Conservation (phyloP, 2,329 filamentous ascomycete genomes). For the Pseudonectria foliicola region DNA sequence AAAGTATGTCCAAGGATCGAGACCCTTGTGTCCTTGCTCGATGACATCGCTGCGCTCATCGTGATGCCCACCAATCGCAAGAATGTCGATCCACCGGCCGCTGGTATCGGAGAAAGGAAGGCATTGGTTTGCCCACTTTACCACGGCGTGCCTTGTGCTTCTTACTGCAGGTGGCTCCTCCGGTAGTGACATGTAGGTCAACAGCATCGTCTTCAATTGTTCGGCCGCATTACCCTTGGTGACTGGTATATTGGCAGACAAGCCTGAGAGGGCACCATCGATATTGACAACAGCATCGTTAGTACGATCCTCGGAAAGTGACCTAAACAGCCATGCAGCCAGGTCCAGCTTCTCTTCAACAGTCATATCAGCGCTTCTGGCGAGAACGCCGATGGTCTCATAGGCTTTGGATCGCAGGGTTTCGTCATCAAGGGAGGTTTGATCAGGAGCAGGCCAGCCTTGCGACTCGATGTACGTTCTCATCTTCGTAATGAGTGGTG, state of each 20-base stretch:
- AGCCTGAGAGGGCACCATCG: conserved; percentile 76
- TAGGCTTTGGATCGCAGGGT: conserved; percentile 74
- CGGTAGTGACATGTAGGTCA: conserved; percentile 57
- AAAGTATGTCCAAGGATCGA: conserved; percentile 58
- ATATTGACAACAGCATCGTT: conserved; percentile 77
- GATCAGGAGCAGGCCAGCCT: conserved; percentile 69
- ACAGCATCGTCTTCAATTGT: conserved; percentile 47
- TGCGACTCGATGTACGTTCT: conserved; percentile 68
- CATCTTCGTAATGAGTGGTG: conserved; percentile 60
- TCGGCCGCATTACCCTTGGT: conserved; percentile 23
- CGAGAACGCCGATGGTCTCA: conserved; percentile 80
- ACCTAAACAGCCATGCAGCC: conserved; percentile 72
- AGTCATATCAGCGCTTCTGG: conserved; percentile 55
- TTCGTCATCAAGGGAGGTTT: conserved; percentile 51
- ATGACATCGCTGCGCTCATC: conserved; percentile 73
- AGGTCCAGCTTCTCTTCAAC: conserved; percentile 46
- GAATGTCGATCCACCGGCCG: conserved; percentile 80
- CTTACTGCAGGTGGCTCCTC: conserved; percentile 49
- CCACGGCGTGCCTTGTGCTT: conserved; percentile 72
- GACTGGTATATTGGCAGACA: conserved; percentile 43
- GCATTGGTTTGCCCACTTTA: conserved; percentile 86
- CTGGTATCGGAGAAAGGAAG: conserved; percentile 71
- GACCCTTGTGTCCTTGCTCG: conserved; percentile 82
- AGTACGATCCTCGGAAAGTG: conserved; percentile 71
- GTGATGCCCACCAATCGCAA: conserved; percentile 62